Base-by-base conservation (phyloP, 2,329 filamentous ascomycete species). In the Colletotrichum tofieldiae region DNA sequence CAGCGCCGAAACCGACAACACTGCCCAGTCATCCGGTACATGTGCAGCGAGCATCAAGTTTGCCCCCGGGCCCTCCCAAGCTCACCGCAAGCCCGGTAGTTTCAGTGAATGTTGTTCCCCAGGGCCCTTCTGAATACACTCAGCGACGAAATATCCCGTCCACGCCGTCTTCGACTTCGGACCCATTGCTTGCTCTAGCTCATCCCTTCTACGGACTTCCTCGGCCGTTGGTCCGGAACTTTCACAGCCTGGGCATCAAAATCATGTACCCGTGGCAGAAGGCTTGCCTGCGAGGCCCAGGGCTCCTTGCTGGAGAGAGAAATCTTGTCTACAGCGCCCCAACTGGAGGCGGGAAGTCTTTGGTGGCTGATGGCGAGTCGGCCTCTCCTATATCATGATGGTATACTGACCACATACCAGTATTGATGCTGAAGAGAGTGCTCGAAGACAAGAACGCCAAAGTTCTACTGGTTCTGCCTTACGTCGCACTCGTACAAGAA, bases 181-280 rank as follows among this genome's bases (percentile, higher is more conserved):
- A 92, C 75, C 86, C 88, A 11, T 83, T 87, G 67, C 84, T 94
- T 23, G 89, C 87, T 18, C 84, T 95, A 39, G 86, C 86, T 5
- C 89, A 94, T 79, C 84, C 87, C 1, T 83, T 82, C 49, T 95
- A 94, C 82, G 88, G 84, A 11, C 84, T 95, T 18, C 90, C 92
- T 3, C 75, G 81, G 0, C 81, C 84, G 32, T 82, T 95, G 49
- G 88, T 93, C 3, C 81, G 85, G 23, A 95, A 94, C 77, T 88
- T 95, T 77, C 86, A 85, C 59, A 82, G 84, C 0, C 84, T 93
- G 49, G 93, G 93, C n/a, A 92, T 95, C 67, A 88, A 85, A 51
- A 88, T 87, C 75, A 95, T 95, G 71, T 95, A 95, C 76, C 91
- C 92, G 2, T 95, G 93, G 93, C 93, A 95, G 80, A 92, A 92